These are phyloP conservation scores for Stereum hirsutum DNA, from an alignment of 1,284 basidiomycete genomes.

Conservation along the genomic window DNA sequence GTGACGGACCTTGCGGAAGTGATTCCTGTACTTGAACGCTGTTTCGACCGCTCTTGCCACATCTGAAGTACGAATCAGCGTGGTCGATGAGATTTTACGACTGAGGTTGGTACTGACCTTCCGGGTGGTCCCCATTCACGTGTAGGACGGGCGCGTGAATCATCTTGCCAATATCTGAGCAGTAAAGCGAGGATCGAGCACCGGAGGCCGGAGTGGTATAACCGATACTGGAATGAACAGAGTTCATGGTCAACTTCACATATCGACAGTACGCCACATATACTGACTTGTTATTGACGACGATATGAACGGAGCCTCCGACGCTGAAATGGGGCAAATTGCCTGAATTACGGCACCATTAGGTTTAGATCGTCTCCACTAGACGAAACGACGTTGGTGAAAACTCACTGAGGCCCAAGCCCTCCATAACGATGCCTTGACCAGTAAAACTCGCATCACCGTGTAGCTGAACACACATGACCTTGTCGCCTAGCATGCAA, in stretches of 20 bases:
- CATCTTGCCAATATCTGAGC: constrained; percentile 86
- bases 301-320: constrained; percentile 82
- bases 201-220: constrained; percentile 82
- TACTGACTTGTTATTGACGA: constrained; percentile 69
- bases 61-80: constrained; percentile 33
- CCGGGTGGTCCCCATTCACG: constrained; percentile 85
- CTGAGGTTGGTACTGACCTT: no score
- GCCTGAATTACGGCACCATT: constrained; percentile 29
- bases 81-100: no score
- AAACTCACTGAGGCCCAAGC: constrained; percentile 65
- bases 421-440: constrained; percentile 87
- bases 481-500: constrained; percentile 76
- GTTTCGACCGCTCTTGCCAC: constrained; percentile 72
- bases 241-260: no score
- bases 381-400: neutral
- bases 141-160: constrained; percentile 85
- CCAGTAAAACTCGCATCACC: constrained; percentile 88
- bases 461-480: constrained; percentile 83
- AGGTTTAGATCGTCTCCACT: neutral
- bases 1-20: constrained; percentile 61
- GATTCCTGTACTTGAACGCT: constrained; percentile 76
- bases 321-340: constrained; percentile 84
- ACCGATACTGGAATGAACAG: constrained; percentile 53
- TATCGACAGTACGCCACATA: neutral
- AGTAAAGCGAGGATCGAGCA: constrained; percentile 79